Percentiles rank a stretch among this genome's conserved stretches.
Evolutionary conservation across 768 basidiomycete genomes (phyloP).

Genomic region (Rubroboletus satanas): DNA sequence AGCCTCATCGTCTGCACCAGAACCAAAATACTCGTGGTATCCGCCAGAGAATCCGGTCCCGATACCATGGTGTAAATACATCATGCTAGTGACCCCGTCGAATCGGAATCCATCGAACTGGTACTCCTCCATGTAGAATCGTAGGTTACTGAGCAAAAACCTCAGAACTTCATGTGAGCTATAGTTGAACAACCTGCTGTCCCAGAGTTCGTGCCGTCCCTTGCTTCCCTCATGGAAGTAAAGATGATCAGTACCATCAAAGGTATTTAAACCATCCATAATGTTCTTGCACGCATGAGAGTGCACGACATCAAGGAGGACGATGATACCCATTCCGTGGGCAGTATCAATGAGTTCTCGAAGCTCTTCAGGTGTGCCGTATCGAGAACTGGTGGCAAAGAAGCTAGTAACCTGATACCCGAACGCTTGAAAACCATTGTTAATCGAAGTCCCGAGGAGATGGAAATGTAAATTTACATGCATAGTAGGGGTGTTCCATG

Average conservation of each 20-base stretch:
- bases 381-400: conserved; percentile 96
- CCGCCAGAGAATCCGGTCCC: conserved; percentile 97
- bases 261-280: conserved; percentile 90
- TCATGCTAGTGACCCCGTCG: conserved; percentile 99
- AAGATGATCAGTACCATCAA: conserved; percentile 94
- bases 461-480: conserved; percentile 54
- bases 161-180: conserved; percentile 90
- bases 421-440: conserved; percentile 57
- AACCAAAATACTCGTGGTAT: conserved; percentile 97
- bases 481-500: conserved; percentile 98
- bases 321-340: conserved; percentile 87
- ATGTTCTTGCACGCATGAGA: conserved; percentile 99
- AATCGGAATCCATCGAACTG: conserved; percentile 97
- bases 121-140: conserved; percentile 95
- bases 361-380: conserved; percentile 91
- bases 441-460: not conserved
- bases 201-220: conserved; percentile 96
- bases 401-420: conserved; percentile 98
- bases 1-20: conserved; percentile 77
- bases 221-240: conserved; percentile 95
- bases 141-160: conserved; percentile 91
- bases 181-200: conserved; percentile 97
- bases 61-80: conserved; percentile 98
- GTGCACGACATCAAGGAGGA: conserved; percentile 95
- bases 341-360: conserved; percentile 95